Percentiles rank a stretch among this genome's conserved stretches.
Conservation (phyloP, 352 stramenopile genomes). For the Globisporangium parvum region DNA sequence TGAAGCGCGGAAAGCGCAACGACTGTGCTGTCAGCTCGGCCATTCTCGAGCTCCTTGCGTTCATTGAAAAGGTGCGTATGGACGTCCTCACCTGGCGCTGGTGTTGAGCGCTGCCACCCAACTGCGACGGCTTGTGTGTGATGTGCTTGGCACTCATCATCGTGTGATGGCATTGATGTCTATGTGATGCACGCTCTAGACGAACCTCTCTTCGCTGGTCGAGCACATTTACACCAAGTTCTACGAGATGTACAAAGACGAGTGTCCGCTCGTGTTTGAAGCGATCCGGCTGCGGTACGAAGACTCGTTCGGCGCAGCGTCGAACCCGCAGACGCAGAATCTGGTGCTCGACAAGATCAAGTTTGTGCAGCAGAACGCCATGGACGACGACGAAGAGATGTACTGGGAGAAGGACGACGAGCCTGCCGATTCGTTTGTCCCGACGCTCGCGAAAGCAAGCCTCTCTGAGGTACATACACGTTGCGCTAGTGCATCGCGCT, state of each 20-base stretch:
- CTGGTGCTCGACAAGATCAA: conserved; percentile 30
- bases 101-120: no score
- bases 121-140: no score
- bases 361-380: conserved; percentile 47
- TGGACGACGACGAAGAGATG: conserved; percentile 71
- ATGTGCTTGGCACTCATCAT: neutral
- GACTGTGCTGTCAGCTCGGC: conserved; percentile 59
- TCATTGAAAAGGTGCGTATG: conserved; percentile 59
- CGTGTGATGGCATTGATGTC: neutral
- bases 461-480: conserved; percentile 35
- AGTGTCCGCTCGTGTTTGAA: conserved; percentile 70
- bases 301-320: conserved; percentile 31
- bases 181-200: conserved; percentile 14
- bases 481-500: neutral
- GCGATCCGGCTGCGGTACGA: conserved; percentile 54
- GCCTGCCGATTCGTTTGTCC: conserved; percentile 25
- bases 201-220: conserved; percentile 59
- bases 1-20: conserved; percentile 48
- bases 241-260: conserved; percentile 62
- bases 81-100: no score
- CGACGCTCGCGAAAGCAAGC: conserved; percentile 29
- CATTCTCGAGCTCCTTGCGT: conserved; percentile 66
- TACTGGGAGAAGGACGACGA: conserved; percentile 79
- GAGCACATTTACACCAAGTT: conserved; percentile 81
- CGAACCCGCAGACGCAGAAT: conserved; percentile 13